Percentiles rank a stretch among this genome's conserved stretches.
Evolutionary conservation across 2,329 filamentous ascomycete genomes (phyloP).

Genomic region (Dendrostoma leiphaemia): DNA sequence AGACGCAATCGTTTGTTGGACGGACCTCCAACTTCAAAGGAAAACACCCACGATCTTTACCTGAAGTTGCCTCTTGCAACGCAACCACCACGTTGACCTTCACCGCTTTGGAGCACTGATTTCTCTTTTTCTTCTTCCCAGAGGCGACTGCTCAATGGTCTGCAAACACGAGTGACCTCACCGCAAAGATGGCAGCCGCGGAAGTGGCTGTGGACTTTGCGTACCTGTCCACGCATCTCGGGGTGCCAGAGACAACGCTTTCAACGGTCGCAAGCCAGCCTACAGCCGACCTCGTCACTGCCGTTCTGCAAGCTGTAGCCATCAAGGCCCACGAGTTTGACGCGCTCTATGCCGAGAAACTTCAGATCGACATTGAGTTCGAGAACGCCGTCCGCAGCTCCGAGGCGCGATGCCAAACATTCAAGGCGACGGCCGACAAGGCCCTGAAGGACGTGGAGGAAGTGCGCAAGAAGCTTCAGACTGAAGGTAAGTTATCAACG

Average conservation of each 20-base stretch:
- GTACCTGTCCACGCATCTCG: slow-evolving; percentile 71
- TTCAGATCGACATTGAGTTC: slow-evolving; percentile 86
- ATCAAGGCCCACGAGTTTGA: slow-evolving; percentile 81
- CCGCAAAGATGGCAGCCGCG: slow-evolving; percentile 54
- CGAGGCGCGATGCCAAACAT: slow-evolving; percentile 77
- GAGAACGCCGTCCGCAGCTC: slow-evolving; percentile 84
- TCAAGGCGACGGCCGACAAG: slow-evolving; percentile 80
- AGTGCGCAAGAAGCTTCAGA: slow-evolving; percentile 74
- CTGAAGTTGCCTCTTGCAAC: neutral
- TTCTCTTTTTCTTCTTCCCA: neutral
- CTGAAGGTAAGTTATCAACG: slow-evolving; percentile 63
- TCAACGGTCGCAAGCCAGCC: slow-evolving; percentile 62
- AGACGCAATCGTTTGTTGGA: neutral
- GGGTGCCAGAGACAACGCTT: slow-evolving; percentile 64
- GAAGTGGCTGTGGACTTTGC: slow-evolving; percentile 59
- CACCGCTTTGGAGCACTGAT: no score
- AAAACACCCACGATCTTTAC: slow-evolving; percentile 1
- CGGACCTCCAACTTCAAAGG: slow-evolving; percentile 6
- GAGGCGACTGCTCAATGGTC: slow-evolving; percentile 8
- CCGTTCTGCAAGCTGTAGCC: slow-evolving; percentile 72
- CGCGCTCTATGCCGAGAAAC: slow-evolving; percentile 79
- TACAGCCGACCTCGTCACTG: slow-evolving; percentile 74
- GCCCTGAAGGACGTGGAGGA: slow-evolving; percentile 81
- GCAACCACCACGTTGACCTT: no score
- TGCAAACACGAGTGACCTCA: slow-evolving; percentile 10